Percentiles rank a stretch among this genome's conserved stretches.
Evolutionary conservation across 208 protist species (phyloP).

Genomic region (Leishmania arabica): DNA sequence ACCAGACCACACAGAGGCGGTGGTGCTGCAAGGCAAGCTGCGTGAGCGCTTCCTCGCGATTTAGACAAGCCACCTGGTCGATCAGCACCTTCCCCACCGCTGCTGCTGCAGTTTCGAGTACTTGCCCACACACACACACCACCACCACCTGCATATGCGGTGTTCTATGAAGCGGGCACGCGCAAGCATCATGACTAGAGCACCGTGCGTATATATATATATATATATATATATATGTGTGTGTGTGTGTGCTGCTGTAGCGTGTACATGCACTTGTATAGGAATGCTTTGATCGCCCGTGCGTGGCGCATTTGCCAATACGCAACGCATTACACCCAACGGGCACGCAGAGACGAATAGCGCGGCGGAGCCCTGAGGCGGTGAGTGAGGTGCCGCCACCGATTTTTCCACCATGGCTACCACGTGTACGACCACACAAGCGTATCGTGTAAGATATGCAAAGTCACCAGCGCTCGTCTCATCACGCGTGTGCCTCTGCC

Average conservation of each 20-base stretch:
- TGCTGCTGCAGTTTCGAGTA: neutral
- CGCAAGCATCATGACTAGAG: neutral
- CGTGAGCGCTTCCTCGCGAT: slow-evolving; percentile 51
- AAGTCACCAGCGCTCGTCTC: neutral
- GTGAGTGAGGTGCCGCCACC: too few species aligned
- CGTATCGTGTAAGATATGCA: neutral
- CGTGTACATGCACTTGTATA: neutral
- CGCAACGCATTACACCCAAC: neutral
- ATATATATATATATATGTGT: neutral
- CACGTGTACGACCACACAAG: neutral
- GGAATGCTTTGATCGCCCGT: neutral
- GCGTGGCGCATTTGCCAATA: neutral
- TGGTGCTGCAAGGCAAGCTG: slow-evolving; percentile 64
- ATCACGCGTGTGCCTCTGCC: neutral
- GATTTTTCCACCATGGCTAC: neutral
- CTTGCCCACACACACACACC: neutral
- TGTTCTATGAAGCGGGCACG: neutral
- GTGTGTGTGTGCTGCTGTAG: neutral
- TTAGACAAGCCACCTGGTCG: slow-evolving; percentile 16
- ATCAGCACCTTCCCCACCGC: neutral
- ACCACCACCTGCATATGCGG: neutral
- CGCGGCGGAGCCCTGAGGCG: too few species aligned
- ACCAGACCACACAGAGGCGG: slow-evolving; percentile 87
- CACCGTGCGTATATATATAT: neutral
- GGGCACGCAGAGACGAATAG: neutral